Conservation (phyloP, 495 filamentous ascomycete genomes). For the Xylaria castorea region DNA sequence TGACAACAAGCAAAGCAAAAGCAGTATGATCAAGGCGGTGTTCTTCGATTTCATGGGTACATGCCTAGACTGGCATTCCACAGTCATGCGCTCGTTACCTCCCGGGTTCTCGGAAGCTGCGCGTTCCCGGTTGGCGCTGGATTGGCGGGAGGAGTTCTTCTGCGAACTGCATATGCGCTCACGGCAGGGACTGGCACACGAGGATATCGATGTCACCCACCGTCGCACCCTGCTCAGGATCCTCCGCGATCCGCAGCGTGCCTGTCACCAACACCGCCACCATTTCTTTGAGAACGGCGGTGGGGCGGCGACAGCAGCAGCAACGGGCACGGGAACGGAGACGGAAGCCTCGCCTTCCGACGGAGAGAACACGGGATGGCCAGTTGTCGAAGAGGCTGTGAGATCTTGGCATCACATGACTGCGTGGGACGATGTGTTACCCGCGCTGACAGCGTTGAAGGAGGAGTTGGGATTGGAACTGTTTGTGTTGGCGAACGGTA, state of each 20-base stretch:
- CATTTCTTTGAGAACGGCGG: slow-evolving; percentile 36
- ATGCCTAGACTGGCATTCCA: slow-evolving; percentile 52
- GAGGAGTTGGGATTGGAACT: slow-evolving; percentile 38
- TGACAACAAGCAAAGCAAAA: neutral
- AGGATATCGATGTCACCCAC: slow-evolving; percentile 60
- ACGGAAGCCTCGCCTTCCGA: slow-evolving; percentile 25
- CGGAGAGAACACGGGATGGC: neutral
- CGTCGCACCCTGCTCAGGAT: slow-evolving; percentile 44
- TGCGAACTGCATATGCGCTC: slow-evolving; percentile 49
- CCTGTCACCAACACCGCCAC: slow-evolving; percentile 32
- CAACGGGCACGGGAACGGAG: neutral
- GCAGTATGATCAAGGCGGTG: slow-evolving; percentile 45
- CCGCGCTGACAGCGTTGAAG: slow-evolving; percentile 33
- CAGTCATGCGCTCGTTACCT: slow-evolving; percentile 40
- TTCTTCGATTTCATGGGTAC: slow-evolving; percentile 59
- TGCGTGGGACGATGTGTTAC: slow-evolving; percentile 55
- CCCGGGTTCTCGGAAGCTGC: slow-evolving; percentile 33
- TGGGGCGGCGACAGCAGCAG: neutral
- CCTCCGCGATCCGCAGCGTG: slow-evolving; percentile 30
- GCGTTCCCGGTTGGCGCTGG: slow-evolving; percentile 51
- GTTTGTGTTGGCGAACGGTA: slow-evolving; percentile 63
- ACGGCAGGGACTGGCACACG: slow-evolving; percentile 41
- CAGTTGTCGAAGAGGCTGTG: slow-evolving; percentile 27
- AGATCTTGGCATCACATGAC: slow-evolving; percentile 54
- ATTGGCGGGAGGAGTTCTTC: slow-evolving; percentile 59